phyloP scores from a whole-genome alignment of 257 asterid genomes.

The Nicotiana knightiana region DNA sequence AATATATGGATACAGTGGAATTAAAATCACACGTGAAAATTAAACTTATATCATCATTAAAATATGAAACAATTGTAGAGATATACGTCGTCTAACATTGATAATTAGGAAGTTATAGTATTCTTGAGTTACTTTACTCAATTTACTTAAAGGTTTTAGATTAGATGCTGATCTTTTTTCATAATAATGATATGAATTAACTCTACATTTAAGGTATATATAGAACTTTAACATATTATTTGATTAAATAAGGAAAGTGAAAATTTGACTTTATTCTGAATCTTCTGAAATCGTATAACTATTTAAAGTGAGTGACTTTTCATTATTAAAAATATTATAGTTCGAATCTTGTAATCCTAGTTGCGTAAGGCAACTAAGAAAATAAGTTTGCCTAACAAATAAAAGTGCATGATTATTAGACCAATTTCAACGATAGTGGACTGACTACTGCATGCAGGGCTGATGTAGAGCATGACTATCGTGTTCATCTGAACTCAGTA shows the following conservation, averaged over 20 bases:
- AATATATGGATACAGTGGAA: too few relatives aligned
- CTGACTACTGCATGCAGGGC: background rate
- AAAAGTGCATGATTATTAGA: background rate
- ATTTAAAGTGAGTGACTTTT: slow-evolving; percentile 9
- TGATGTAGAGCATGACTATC: too few relatives aligned
- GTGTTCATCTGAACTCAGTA: too few relatives aligned
- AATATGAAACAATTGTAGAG: background rate
- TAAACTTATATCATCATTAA: background rate
- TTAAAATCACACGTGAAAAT: too few relatives aligned
- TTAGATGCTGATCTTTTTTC: too few relatives aligned
- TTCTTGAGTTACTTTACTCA: background rate
- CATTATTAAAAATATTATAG: background rate
- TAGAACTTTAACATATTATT: too few relatives aligned
- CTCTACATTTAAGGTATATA: too few relatives aligned
- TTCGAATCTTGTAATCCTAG: background rate
- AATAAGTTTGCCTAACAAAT: background rate
- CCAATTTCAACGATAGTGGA: background rate
- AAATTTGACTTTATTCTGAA: background rate
- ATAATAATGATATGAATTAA: too few relatives aligned
- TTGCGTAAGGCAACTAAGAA: background rate
- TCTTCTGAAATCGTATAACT: background rate
- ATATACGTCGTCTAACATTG: background rate
- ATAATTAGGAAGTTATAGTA: background rate
- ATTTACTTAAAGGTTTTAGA: too few relatives aligned
- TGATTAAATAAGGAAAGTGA: too few relatives aligned